Base-by-base conservation (phyloP, 495 filamentous ascomycete genomes). In the Pyrenopolyporus hunteri region DNA sequence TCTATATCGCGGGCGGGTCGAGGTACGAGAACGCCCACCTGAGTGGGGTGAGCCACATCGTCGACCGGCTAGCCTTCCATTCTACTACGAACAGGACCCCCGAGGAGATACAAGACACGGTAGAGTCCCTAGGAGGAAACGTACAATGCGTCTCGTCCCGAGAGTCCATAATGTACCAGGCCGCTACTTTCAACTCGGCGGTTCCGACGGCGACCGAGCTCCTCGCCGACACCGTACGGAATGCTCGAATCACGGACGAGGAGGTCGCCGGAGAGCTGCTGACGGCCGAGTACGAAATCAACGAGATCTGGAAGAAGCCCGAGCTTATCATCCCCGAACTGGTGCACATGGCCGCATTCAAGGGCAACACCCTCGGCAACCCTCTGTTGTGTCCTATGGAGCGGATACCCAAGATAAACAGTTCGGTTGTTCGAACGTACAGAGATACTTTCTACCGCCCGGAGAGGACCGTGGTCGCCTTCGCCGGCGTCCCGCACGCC, bases 141-240 rank as follows among this genome's bases (percentile, higher is more conserved):
- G 91, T 98, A 57, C 93, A 97, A 76, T 98, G 94, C 72, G 92
- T 91, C 28, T 97, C 93, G 0, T 96, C 93, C 0, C 81, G 94
- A 33, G 94, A 99, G 72, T 91, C 92, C 16, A 83, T 99, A 70
- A 98, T 99, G 94, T 99, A 99, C 77, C 95, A 98, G 74, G 89
- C 91, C 4, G 95, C 94, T 29, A 97, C 91, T 49, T 99, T 99
- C 84, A 99, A 99, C 77, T 88, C 89, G 8, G 85, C 93, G 3
- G 90, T 98, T 19, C 87, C 91, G 10, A 85, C 85, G 11, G 90
- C 94, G 20, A 82, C 94, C 7, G 95, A 81, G 7, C 78, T 99
- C 20, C 81, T 99, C 22, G 95, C 94, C 23, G 94, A 99, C 65
- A 99, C 94, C 7, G 93, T 99, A 35, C 87, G 90, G 42, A 87